Percentiles rank a stretch among this genome's conserved stretches.
Conservation (phyloP, 176 grass and related monocot genomes). For the Alloteropsis semialata region DNA sequence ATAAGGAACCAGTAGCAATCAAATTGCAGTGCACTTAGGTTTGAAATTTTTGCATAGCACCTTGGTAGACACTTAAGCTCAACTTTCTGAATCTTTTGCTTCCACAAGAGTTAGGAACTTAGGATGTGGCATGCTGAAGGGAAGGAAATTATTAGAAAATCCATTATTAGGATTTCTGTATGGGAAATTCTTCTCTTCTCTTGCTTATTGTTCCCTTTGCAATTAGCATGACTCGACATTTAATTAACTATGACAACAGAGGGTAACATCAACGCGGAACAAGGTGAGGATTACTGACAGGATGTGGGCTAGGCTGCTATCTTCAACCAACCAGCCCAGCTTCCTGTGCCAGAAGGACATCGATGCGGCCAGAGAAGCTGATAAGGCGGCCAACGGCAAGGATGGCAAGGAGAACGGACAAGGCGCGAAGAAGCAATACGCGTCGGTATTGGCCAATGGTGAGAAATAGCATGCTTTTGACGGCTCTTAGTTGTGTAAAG, state of each 20-base stretch:
- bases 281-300: constrained; percentile 78
- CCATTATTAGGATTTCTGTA: neutral
- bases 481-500: constrained; percentile 22
- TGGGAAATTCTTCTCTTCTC: neutral
- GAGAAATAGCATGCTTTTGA: constrained; percentile 37
- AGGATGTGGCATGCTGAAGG: neutral
- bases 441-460: constrained; percentile 28
- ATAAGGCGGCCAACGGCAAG: constrained; percentile 18
- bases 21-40: neutral
- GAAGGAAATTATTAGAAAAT: neutral
- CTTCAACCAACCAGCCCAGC: constrained; percentile 83
- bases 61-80: neutral
- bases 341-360: constrained; percentile 69
- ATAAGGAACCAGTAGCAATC: neutral
- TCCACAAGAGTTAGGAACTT: neutral
- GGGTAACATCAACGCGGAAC: constrained; percentile 69
- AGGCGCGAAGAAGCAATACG: constrained; percentile 3
- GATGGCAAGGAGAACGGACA: neutral
- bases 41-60: constrained; percentile 4
- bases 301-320: constrained; percentile 82
- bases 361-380: constrained; percentile 38
- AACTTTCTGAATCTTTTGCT: neutral
- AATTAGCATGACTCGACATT: neutral
- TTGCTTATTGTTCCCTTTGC: neutral
- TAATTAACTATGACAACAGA: constrained; percentile 38